These are phyloP conservation scores for Gnomoniopsis smithogilvyi DNA, from an alignment of 2,329 filamentous ascomycete genomes.

Conservation along the genomic window DNA sequence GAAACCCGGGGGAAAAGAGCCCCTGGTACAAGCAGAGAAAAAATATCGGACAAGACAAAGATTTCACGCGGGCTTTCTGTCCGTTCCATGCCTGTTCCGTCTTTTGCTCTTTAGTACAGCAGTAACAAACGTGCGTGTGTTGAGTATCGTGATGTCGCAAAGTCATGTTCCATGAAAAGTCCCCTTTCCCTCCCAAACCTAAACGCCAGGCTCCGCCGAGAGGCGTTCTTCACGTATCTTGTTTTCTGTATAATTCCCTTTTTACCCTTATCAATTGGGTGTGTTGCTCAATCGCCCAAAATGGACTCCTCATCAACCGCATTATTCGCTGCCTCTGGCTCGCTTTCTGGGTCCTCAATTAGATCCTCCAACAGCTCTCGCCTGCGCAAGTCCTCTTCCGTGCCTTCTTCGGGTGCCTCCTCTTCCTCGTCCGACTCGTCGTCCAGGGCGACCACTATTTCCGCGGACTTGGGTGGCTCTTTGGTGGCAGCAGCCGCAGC, in stretches of 20 bases:
- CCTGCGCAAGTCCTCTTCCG: conserved; percentile 52
- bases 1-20: no score
- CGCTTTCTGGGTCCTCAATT: conserved; percentile 31
- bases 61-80: no score
- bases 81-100: no score
- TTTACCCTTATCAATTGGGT: no score
- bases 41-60: no score
- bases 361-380: conserved; percentile 51
- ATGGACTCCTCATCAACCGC: conserved; percentile 42
- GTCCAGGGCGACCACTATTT: conserved; percentile 42
- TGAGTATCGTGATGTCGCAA: no score
- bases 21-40: no score
- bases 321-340: conserved; percentile 36
- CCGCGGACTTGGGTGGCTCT: conserved; percentile 40
- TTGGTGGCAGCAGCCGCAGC: conserved; percentile 24
- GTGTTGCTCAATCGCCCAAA: conserved; percentile 38
- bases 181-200: background rate
- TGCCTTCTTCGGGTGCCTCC: conserved; percentile 55
- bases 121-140: no score
- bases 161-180: no score
- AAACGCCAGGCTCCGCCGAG: conserved; percentile 17
- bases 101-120: no score
- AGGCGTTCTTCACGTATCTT: background rate
- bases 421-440: conserved; percentile 36
- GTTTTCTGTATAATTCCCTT: background rate